Evolutionary conservation across 2,329 filamentous ascomycete genomes (phyloP), one percentile per base, ranked within the genome.

Genomic region (Scorias spongiosa): DNA sequence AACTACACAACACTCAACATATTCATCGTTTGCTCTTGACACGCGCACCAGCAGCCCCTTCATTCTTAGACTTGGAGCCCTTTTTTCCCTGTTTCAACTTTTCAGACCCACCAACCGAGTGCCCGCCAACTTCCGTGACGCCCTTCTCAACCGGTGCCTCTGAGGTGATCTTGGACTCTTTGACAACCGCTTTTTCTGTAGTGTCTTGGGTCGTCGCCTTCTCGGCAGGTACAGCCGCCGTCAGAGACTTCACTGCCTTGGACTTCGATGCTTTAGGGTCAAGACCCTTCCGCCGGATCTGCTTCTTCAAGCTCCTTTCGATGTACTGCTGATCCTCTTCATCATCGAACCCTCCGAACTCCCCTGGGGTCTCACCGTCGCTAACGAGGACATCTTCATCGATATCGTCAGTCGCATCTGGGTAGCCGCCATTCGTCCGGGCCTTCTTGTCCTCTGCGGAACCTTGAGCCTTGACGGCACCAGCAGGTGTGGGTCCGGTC

Each of bases 401-500:
- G 2, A 67, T 75, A n/a, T 61, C 51, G 0, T 15, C 46, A 9
- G 41, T 42, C 4, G 11, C 9, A 5, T 36, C 32, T 5, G 32
- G 12, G 15, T 36, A 36, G 15, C 12, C 15, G 18, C 46, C 48
- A 34, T 54, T 52, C 37, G 37, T 51, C 29, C 61, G 57, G 29
- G 50, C 53, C 2, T 54, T 54, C 49, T 57, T 55, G 37, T 54
- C 54, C 32, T 55, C 56, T 44, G 30, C 51, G 46, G 56, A 52
- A 15, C 53, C 59, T 41, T 64, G 63, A 44, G 64, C 61, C 43
- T 59, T 57, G 8, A 73, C 67, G 2, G 73, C 70, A 43, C 74
- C 76, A 45, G 71, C 66, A 1, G 84, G 80, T 36, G 83, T 84
- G 2, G 85, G 82, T 0, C 78, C 89, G 12, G 77, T 77, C 74